Conservation (phyloP, 495 filamentous ascomycete genomes). For the Aspergillus saccharolyticus region DNA sequence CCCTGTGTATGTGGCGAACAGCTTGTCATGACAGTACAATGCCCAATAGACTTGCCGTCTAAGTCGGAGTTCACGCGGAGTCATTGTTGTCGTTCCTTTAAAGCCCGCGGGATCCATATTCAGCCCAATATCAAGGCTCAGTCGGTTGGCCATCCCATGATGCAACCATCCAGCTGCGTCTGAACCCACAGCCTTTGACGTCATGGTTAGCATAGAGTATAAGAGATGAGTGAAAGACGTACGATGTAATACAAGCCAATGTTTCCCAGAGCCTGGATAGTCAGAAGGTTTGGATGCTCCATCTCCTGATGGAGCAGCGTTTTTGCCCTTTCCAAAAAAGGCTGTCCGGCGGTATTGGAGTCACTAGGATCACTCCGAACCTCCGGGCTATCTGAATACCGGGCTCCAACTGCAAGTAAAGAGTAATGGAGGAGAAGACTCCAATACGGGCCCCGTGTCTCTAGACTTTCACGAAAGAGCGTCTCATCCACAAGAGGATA, state of each 20-base stretch:
- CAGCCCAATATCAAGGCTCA: conserved; percentile 4
- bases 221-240: background rate
- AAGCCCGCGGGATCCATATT: conserved; percentile 2
- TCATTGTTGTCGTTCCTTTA: background rate
- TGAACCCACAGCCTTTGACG: background rate
- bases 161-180: conserved; percentile 6
- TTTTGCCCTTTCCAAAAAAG: conserved; percentile 66
- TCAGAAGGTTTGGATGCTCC: conserved; percentile 58
- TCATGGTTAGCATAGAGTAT: background rate
- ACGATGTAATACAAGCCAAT: conserved; percentile 47
- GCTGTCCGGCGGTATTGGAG: conserved; percentile 60
- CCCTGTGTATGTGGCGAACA: background rate
- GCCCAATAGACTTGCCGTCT: conserved; percentile 8
- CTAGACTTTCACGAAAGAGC: conserved; percentile 64
- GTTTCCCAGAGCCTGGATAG: conserved; percentile 70
- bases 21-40: conserved; percentile 1
- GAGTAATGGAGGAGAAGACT: conserved; percentile 72
- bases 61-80: background rate
- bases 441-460: conserved; percentile 54
- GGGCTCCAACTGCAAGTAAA: conserved; percentile 65
- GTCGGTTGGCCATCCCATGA: conserved; percentile 4
- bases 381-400: conserved; percentile 59
- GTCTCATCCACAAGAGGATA: conserved; percentile 67
- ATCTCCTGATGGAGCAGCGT: conserved; percentile 52
- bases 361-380: conserved; percentile 58